A percentile compares a stretch with the other conserved stretches of the same genome.
These are phyloP conservation scores for Xylariaceae sp. DNA, from an alignment of 2,329 filamentous ascomycete genomes.

Conservation along the genomic window DNA sequence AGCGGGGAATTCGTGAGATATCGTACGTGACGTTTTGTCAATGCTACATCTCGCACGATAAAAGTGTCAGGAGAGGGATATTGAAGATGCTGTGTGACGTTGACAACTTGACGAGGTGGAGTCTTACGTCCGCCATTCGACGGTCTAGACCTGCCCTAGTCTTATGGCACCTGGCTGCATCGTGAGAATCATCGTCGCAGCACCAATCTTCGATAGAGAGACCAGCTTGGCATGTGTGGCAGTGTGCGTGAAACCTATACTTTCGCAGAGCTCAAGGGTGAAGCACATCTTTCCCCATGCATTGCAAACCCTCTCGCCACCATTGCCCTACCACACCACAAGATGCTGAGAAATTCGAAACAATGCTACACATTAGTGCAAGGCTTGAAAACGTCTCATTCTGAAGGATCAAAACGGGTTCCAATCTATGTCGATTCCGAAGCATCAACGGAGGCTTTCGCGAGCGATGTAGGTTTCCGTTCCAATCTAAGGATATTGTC, in stretches of 20 bases:
- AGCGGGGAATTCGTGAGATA: no score
- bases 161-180: slow-evolving; percentile 10
- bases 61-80: no score
- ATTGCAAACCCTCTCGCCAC: background rate
- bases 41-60: no score
- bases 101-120: no score
- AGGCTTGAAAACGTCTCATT: background rate
- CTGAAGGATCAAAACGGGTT: background rate
- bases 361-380: slow-evolving; percentile 5
- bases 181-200: slow-evolving; percentile 19
- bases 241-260: background rate
- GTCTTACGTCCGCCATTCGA: no score
- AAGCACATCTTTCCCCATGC: slow-evolving; percentile 5
- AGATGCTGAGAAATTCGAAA: background rate
- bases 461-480: no score
- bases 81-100: no score
- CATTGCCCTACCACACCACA: background rate
- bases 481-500: no score
- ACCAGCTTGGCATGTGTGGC: background rate
- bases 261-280: background rate
- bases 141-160: no score
- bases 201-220: slow-evolving; percentile 4
- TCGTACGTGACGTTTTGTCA: no score
- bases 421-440: background rate
- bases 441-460: no score